Percentiles rank a stretch among this genome's conserved stretches.
phyloP scores from a whole-genome alignment of 192 early-diverging fungal species.

The Coemansia sp. region DNA sequence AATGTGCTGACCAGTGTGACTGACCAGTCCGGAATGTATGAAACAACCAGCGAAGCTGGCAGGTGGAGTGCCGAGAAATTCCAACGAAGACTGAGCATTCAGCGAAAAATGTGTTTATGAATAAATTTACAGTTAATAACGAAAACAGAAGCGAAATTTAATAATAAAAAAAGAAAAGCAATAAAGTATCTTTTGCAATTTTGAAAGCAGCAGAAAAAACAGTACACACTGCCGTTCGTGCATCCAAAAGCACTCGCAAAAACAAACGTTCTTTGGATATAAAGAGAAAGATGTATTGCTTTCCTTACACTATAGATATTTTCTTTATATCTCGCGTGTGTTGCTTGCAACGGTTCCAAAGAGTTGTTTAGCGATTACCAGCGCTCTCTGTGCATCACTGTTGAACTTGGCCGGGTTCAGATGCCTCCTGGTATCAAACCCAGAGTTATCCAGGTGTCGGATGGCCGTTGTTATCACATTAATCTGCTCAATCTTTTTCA shows the following conservation, averaged over 20 bases:
- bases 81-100: slow-evolving; percentile 16
- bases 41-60: slow-evolving; percentile 21
- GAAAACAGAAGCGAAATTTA: too few species aligned
- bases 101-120: neutral
- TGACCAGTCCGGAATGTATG: slow-evolving; percentile 56
- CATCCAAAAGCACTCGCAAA: neutral
- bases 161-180: too few species aligned
- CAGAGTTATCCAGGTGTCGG: neutral
- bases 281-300: neutral
- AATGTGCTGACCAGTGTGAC: slow-evolving; percentile 58
- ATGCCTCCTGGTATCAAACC: neutral
- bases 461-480: neutral
- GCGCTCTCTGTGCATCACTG: neutral
- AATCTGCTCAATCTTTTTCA: neutral
- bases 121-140: neutral
- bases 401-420: neutral
- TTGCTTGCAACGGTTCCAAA: too few species aligned
- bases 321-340: too few species aligned
- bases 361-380: neutral
- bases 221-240: too few species aligned
- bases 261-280: neutral
- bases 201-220: too few species aligned
- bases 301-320: too few species aligned
- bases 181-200: too few species aligned
- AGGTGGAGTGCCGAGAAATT: slow-evolving; percentile 4